A percentile compares a stretch with the other conserved stretches of the same genome.
Evolutionary conservation across 768 basidiomycete species (phyloP).

Genomic region (Lanmaoa pseudosensibilis): DNA sequence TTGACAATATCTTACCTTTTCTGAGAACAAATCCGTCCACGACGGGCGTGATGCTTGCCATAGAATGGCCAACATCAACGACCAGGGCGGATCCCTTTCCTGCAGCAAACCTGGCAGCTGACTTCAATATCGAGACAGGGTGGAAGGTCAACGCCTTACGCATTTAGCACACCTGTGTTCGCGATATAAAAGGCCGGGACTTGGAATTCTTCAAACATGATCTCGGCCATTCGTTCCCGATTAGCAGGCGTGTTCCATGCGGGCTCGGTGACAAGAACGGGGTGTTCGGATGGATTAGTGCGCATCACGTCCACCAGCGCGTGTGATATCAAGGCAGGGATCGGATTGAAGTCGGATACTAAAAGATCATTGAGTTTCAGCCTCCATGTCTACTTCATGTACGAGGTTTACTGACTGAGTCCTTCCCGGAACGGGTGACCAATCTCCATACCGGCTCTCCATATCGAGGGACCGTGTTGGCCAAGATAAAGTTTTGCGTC

Average conservation of each 20-base stretch:
- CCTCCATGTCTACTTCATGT: background rate
- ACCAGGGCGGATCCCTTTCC: slow-evolving; percentile 98
- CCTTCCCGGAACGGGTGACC: slow-evolving; percentile 82
- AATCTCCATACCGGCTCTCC: slow-evolving; percentile 89
- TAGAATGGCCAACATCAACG: slow-evolving; percentile 87
- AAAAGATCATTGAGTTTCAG: slow-evolving; percentile 2
- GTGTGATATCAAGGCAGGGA: slow-evolving; percentile 70
- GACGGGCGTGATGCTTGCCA: slow-evolving; percentile 90
- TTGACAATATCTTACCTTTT: slow-evolving; percentile 59
- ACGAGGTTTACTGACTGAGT: slow-evolving; percentile 57
- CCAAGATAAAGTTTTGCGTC: slow-evolving; percentile 73
- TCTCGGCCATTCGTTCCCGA: slow-evolving; percentile 92
- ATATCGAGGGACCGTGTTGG: slow-evolving; percentile 85
- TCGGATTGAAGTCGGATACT: slow-evolving; percentile 79
- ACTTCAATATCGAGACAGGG: slow-evolving; percentile 10
- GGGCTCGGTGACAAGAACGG: slow-evolving; percentile 90
- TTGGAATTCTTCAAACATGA: slow-evolving; percentile 95
- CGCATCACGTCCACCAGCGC: slow-evolving; percentile 76
- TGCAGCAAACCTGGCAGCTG: slow-evolving; percentile 74
- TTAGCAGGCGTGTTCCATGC: slow-evolving; percentile 96
- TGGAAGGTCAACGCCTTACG: slow-evolving; percentile 51
- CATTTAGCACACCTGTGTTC: slow-evolving; percentile 89
- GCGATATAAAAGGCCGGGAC: slow-evolving; percentile 97
- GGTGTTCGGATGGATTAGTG: slow-evolving; percentile 80
- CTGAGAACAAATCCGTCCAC: slow-evolving; percentile 97